A percentile compares a stretch with the other conserved stretches of the same genome.
These are phyloP conservation scores for Neoboletus brunneissimus DNA, from an alignment of 768 basidiomycete species.

Conservation along the genomic window DNA sequence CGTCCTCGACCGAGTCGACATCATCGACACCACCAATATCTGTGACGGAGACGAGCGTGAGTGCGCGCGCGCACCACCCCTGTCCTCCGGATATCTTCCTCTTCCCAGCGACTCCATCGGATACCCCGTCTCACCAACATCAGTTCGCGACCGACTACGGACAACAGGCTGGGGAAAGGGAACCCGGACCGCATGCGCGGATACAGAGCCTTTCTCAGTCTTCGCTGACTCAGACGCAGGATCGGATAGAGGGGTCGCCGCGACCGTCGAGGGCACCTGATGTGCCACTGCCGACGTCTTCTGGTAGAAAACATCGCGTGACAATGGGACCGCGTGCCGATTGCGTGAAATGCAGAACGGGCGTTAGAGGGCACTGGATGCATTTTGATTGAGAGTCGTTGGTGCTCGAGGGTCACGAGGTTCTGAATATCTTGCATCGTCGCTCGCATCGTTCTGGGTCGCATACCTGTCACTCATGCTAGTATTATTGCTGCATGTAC, in stretches of 20 bases:
- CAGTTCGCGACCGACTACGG: slow-evolving; percentile 4
- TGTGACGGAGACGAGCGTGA: background rate
- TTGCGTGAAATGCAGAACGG: slow-evolving; percentile 62
- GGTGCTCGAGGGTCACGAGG: too few relatives aligned
- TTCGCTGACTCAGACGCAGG: slow-evolving; percentile 6
- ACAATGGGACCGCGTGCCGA: slow-evolving; percentile 72
- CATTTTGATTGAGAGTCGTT: slow-evolving; percentile 50
- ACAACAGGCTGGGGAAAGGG: slow-evolving; percentile 1
- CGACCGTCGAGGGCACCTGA: slow-evolving; percentile 13
- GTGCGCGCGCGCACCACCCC: background rate
- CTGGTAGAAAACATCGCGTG: slow-evolving; percentile 45
- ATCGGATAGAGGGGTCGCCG: slow-evolving; percentile 16
- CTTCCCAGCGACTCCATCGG: slow-evolving; percentile 27
- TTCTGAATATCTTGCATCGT: background rate
- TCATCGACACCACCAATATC: slow-evolving; percentile 17
- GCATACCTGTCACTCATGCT: slow-evolving; percentile 5
- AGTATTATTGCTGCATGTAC: slow-evolving; percentile 3
- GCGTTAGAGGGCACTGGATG: slow-evolving; percentile 70
- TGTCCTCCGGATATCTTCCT: slow-evolving; percentile 30
- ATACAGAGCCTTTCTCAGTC: slow-evolving; percentile 4
- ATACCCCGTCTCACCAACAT: slow-evolving; percentile 17
- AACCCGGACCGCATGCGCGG: background rate
- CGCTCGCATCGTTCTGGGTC: background rate
- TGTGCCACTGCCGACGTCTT: slow-evolving; percentile 14
- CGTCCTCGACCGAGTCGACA: slow-evolving; percentile 19